These are phyloP conservation scores for Lanmaoa rubissima DNA, from an alignment of 768 basidiomycete species.

Conservation along the genomic window DNA sequence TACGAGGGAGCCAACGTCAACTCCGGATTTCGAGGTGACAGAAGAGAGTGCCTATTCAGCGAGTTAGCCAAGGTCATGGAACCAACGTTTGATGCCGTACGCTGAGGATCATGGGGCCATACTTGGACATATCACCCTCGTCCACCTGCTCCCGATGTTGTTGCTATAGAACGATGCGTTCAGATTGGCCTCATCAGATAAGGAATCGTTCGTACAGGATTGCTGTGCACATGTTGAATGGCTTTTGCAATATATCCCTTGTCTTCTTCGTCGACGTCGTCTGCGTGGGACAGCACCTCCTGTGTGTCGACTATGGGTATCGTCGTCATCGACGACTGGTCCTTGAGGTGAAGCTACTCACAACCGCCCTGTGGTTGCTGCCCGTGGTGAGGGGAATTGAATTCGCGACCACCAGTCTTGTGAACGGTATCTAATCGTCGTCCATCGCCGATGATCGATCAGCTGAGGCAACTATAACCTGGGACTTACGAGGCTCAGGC, in stretches of 20 bases:
- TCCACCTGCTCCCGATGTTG: conserved; percentile 16
- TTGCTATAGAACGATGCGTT: conserved; percentile 5
- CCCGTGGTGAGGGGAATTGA: conserved; percentile 53
- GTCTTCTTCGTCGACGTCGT: conserved; percentile 4
- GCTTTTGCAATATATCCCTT: conserved; percentile 16
- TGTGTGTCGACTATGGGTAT: conserved; percentile 54
- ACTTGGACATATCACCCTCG: conserved; percentile 10
- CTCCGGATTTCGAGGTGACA: conserved; percentile 29
- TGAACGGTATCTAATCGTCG: conserved; percentile 38
- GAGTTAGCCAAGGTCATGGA: conserved; percentile 2
- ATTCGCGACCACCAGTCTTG: conserved; percentile 65
- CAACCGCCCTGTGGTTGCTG: conserved; percentile 25
- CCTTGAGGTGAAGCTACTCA: conserved; percentile 14
- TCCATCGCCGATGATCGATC: conserved; percentile 12
- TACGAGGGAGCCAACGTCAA: conserved; percentile 23
- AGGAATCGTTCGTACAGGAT: conserved; percentile 12
- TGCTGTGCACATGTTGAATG: conserved; percentile 21
- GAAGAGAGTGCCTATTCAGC: conserved; percentile 20
- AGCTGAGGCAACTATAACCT: neutral
- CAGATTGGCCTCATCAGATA: neutral
- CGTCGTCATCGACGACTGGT: conserved; percentile 2
- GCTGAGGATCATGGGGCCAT: conserved; percentile 21
- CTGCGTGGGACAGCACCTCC: conserved; percentile 57
- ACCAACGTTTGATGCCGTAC: conserved; percentile 3
- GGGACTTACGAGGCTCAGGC: conserved; percentile 2